phyloP scores from a whole-genome alignment of 176 grass and related monocot genomes.

The Pontederia crassipes region DNA sequence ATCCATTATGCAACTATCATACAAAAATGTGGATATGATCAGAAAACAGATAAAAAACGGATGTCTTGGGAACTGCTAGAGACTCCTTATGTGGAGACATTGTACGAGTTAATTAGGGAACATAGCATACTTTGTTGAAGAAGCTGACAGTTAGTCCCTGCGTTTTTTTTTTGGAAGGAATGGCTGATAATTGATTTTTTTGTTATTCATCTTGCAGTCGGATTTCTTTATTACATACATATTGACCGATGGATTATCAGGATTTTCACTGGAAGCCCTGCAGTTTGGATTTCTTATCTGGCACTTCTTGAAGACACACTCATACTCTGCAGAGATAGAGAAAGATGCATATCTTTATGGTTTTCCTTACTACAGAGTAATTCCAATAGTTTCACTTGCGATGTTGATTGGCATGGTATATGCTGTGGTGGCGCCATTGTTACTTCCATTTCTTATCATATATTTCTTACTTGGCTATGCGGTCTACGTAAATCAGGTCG shows the following conservation, averaged over 20 bases:
- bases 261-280: conserved; percentile 82
- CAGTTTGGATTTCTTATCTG: conserved; percentile 63
- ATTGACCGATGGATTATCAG: conserved; percentile 80
- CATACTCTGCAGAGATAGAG: conserved; percentile 20
- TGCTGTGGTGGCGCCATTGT: conserved; percentile 56
- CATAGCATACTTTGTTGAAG: too few species aligned
- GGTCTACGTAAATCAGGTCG: conserved; percentile 75
- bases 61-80: too few species aligned
- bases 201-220: conserved; percentile 39
- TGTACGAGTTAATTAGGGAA: too few species aligned
- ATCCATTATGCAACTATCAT: too few species aligned
- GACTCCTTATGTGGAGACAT: too few species aligned
- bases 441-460: conserved; percentile 76
- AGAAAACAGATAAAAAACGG: too few species aligned
- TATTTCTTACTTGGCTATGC: conserved; percentile 82
- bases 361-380: conserved; percentile 69
- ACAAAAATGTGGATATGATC: too few species aligned
- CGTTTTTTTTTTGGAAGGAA: not conserved
- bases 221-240: conserved; percentile 99
- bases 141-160: too few species aligned
- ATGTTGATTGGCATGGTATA: conserved; percentile 84
- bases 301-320: conserved; percentile 44
- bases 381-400: conserved; percentile 74
- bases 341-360: conserved; percentile 53
- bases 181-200: not conserved